These are phyloP conservation scores for Halophytophthora batemanensis DNA, from an alignment of 352 stramenopile genomes.

Conservation along the genomic window DNA sequence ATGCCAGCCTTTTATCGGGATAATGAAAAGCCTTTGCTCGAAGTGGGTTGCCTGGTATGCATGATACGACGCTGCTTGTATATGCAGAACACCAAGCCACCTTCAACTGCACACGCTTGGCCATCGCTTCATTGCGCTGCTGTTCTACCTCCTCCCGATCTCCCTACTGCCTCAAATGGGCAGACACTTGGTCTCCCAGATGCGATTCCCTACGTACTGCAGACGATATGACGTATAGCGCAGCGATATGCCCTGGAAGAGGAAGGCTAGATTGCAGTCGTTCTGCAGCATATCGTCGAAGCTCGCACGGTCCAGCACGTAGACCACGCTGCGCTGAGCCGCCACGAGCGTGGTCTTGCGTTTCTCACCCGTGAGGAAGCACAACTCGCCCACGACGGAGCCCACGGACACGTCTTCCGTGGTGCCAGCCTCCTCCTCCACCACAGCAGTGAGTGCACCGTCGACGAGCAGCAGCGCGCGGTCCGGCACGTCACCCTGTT, in stretches of 20 bases:
- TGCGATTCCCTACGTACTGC: conserved; percentile 81
- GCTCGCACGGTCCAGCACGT: conserved; percentile 52
- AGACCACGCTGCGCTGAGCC: conserved; percentile 56
- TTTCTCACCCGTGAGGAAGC: conserved; percentile 76
- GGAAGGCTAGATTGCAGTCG: conserved; percentile 64
- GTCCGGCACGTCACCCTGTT: conserved; percentile 56
- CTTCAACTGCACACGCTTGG: too few relatives aligned
- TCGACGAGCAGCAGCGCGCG: conserved; percentile 60
- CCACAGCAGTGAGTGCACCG: conserved; percentile 56
- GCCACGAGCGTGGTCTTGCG: conserved; percentile 75
- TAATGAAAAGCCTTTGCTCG: too few relatives aligned
- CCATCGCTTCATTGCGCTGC: too few relatives aligned
- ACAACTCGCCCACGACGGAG: conserved; percentile 77
- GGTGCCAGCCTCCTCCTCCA: conserved; percentile 78
- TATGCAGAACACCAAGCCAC: too few relatives aligned
- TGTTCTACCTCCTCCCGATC: too few relatives aligned
- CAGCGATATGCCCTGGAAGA: conserved; percentile 73
- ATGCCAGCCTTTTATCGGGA: too few relatives aligned
- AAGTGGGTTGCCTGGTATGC: too few relatives aligned
- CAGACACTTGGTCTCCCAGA: conserved; percentile 84
- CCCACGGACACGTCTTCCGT: conserved; percentile 67
- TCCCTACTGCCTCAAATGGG: conserved; percentile 39
- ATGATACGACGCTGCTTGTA: too few relatives aligned
- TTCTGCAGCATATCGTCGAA: conserved; percentile 64
- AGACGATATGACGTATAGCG: conserved; percentile 73